Percentiles rank a stretch among this genome's conserved stretches.
Evolutionary conservation across 1,284 basidiomycete genomes (phyloP).

Genomic region (Cystobasidium sp.): DNA sequence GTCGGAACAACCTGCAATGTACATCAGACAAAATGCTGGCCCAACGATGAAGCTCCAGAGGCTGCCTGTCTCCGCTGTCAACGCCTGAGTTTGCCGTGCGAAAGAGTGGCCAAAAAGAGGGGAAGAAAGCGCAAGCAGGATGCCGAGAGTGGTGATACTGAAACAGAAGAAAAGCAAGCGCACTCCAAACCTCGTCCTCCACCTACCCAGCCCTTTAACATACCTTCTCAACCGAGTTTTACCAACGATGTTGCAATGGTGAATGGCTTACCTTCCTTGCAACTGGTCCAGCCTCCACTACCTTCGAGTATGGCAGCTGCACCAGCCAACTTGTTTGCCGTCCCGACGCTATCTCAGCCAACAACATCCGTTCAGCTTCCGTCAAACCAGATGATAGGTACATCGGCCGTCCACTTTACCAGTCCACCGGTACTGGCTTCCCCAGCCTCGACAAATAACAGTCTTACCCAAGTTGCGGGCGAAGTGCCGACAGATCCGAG

Average conservation of each 20-base stretch:
- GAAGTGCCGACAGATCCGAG: neutral
- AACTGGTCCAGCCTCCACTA: too few species aligned
- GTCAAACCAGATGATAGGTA: neutral
- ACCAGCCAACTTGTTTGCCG: neutral
- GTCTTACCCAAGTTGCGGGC: neutral
- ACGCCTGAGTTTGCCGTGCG: neutral
- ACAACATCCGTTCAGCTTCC: neutral
- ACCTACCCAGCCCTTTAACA: too few species aligned
- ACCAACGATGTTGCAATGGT: too few species aligned
- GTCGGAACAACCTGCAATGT: neutral
- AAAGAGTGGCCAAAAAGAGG: neutral
- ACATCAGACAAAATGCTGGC: neutral
- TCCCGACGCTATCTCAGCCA: neutral
- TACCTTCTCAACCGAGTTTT: too few species aligned
- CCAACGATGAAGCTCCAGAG: neutral
- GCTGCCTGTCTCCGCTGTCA: conserved; percentile 1
- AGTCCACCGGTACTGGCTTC: neutral
- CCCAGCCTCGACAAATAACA: neutral
- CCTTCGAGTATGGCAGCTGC: neutral
- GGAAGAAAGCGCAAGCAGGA: neutral
- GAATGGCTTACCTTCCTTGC: too few species aligned
- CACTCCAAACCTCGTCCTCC: neutral
- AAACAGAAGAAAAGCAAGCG: neutral
- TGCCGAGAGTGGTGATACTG: too few species aligned
- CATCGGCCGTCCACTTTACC: neutral